These are phyloP conservation scores for Coemansia sp. DNA, from an alignment of 192 early-diverging fungal species.

Conservation along the genomic window DNA sequence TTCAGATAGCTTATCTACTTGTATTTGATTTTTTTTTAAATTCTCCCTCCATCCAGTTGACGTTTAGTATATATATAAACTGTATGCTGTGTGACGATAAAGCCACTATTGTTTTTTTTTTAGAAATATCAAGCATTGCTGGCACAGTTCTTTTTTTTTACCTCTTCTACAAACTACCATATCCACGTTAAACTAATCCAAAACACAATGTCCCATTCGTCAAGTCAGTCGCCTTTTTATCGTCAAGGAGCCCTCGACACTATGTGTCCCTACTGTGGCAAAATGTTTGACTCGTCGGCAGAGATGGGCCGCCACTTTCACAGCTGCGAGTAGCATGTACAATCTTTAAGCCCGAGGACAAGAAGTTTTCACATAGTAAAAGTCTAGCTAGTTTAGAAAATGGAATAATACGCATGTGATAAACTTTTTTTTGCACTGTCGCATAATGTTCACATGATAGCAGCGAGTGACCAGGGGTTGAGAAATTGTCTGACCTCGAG, in stretches of 20 bases:
- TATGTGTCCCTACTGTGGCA: not conserved
- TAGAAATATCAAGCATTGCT: not conserved
- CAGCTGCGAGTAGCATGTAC: not conserved
- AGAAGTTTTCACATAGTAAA: not conserved
- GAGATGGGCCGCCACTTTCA: not conserved
- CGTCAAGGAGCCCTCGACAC: not conserved
- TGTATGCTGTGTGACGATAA: not conserved
- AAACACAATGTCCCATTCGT: not conserved
- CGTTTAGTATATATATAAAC: not conserved
- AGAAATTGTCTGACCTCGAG: not conserved
- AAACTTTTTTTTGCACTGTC: not conserved
- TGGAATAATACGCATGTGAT: not conserved
- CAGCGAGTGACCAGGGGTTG: not conserved
- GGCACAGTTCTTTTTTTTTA: not conserved
- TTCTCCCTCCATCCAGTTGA: not conserved
- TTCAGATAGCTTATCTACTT: not conserved
- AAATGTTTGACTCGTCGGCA: not conserved
- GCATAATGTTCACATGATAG: not conserved
- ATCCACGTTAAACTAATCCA: not conserved
- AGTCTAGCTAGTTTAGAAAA: not conserved
- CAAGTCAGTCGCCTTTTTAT: not conserved
- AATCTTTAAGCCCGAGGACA: not conserved
- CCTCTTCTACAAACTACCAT: not conserved
- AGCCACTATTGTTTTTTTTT: no score
- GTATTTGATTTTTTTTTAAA: not conserved